Conservation (phyloP, 2,329 filamentous ascomycete genomes). For the Amylocarpus encephaloides region DNA sequence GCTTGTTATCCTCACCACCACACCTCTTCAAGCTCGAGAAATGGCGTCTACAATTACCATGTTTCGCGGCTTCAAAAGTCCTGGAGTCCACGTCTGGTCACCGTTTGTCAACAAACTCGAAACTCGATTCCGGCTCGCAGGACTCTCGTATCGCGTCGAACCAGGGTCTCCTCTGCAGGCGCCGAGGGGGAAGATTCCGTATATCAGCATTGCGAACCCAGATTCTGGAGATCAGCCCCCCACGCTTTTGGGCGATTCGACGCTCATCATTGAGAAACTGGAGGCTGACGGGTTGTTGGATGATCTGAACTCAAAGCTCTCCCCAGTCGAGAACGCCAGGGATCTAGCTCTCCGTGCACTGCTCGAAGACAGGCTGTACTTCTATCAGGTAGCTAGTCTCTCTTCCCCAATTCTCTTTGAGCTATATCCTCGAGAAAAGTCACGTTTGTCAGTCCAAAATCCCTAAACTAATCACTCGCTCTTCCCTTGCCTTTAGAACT, state of each 20-base stretch:
- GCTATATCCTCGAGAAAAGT: no score
- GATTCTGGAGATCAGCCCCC: neutral
- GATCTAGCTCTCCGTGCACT: conserved; percentile 49
- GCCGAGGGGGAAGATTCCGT: conserved; percentile 56
- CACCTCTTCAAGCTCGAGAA: no score
- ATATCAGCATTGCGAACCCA: conserved; percentile 32
- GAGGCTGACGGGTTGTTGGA: conserved; percentile 35
- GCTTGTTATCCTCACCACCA: no score
- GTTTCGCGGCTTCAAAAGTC: neutral
- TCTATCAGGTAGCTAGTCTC: conserved; percentile 40
- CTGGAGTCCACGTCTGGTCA: conserved; percentile 31
- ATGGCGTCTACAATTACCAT: neutral
- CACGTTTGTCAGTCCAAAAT: no score
- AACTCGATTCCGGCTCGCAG: conserved; percentile 50
- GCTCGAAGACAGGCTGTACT: conserved; percentile 55
- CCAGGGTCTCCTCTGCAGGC: conserved; percentile 39
- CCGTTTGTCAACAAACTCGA: conserved; percentile 59
- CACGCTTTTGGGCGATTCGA: conserved; percentile 43
- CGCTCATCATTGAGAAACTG: conserved; percentile 45
- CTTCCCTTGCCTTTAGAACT: conserved; percentile 27
- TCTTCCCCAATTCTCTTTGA: neutral
- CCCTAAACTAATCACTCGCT: neutral
- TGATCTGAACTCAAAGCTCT: conserved; percentile 43
- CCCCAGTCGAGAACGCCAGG: conserved; percentile 34
- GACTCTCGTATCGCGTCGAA: conserved; percentile 40